Conservation (phyloP, 768 basidiomycete species). For the Amanita molliuscula region DNA sequence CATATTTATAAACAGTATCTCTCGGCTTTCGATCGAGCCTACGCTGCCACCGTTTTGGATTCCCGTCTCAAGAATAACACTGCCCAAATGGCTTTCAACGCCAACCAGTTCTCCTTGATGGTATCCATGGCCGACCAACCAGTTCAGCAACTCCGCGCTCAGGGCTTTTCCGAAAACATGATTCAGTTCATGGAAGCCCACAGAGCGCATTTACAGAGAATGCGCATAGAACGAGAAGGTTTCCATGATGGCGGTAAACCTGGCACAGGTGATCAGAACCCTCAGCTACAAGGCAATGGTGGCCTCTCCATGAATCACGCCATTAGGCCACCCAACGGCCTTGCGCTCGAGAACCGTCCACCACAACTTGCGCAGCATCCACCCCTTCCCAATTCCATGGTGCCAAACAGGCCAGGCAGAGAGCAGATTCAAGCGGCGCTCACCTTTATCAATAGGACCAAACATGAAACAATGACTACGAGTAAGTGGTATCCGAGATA, state of each 20-base stretch:
- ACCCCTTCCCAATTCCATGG: neutral
- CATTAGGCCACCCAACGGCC: neutral
- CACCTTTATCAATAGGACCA: conserved; percentile 20
- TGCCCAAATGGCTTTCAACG: conserved; percentile 11
- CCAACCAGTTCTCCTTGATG: conserved; percentile 32
- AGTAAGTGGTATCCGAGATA: conserved; percentile 10
- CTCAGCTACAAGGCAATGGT: neutral
- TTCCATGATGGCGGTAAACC: conserved; percentile 5
- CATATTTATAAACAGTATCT: conserved; percentile 55
- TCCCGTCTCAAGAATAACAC: conserved; percentile 17
- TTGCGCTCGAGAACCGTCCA: conserved; percentile 1
- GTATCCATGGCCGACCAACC: conserved; percentile 35
- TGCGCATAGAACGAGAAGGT: conserved; percentile 21
- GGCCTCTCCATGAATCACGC: neutral
- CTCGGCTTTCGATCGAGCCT: conserved; percentile 42
- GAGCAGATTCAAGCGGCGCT: conserved; percentile 23
- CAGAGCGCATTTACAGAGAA: conserved; percentile 36
- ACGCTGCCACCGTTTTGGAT: conserved; percentile 32
- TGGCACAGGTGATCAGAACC: neutral
- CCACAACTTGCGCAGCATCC: neutral
- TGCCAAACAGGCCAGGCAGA: conserved; percentile 12
- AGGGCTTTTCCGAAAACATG: conserved; percentile 35
- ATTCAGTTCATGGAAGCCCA: conserved; percentile 49
- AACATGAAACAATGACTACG: conserved; percentile 22
- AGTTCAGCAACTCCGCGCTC: conserved; percentile 40